A percentile compares a stretch with the other conserved stretches of the same genome.
Conservation (phyloP, 192 early-diverging fungal genomes). For the Umbelopsis sp. region DNA sequence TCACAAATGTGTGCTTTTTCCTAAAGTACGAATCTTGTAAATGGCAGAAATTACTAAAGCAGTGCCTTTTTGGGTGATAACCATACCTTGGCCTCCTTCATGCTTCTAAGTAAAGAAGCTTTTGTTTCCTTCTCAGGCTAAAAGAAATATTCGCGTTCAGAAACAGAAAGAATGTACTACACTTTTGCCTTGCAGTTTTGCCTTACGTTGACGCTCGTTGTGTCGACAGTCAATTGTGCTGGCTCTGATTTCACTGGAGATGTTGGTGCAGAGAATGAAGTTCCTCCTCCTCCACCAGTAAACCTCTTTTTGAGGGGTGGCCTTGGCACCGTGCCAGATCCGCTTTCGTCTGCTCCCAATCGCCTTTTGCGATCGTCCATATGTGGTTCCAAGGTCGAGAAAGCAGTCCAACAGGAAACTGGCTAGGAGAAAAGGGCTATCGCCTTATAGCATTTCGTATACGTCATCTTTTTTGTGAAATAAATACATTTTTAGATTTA, state of each 20-base stretch:
- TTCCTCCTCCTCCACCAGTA: conserved; percentile 3
- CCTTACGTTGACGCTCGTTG: not conserved
- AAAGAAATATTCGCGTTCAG: not conserved
- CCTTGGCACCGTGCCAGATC: conserved; percentile 4
- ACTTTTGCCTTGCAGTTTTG: not conserved
- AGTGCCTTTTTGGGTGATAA: not conserved
- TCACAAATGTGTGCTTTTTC: not conserved
- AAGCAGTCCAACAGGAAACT: conserved; percentile 3
- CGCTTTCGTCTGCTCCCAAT: conserved; percentile 18
- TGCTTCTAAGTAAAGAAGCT: not conserved
- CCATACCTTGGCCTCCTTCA: conserved; percentile 25
- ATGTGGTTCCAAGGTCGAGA: conserved; percentile 10
- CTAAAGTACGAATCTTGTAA: not conserved
- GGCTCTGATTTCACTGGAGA: not conserved
- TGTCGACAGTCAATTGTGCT: conserved; percentile 1
- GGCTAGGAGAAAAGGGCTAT: not conserved
- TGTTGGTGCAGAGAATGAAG: not conserved
- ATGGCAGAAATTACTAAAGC: not conserved
- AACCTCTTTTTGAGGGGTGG: conserved; percentile 29
- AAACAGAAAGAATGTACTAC: not conserved
- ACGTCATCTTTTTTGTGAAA: not conserved
- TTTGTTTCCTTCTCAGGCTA: conserved; percentile 16
- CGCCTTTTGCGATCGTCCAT: conserved; percentile 23
- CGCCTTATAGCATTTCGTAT: not conserved
- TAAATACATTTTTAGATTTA: not conserved